Evolutionary conservation across 768 basidiomycete genomes (phyloP), one percentile per base, ranked within the genome.

Genomic region (Xerocomus brunneocitrinus): DNA sequence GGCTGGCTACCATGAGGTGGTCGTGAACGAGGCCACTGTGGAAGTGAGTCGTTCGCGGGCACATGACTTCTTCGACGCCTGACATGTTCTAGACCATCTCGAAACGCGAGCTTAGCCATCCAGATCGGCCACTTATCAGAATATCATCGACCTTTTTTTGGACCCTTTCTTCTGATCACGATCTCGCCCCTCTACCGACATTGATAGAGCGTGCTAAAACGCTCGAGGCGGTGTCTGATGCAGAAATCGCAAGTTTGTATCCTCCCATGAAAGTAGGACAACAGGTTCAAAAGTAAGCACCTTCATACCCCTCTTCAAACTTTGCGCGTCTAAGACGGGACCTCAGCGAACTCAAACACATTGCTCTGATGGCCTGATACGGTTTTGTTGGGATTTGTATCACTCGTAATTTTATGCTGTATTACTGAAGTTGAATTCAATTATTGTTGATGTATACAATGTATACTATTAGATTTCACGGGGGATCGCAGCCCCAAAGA

Each of bases 131-230:
- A 12, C 74, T 88, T 34, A 91, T 95, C 59, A 86, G 95, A n/a
- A 94, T 98, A 58, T 95, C 93, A 3, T 95, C 91, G 2, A 98
- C 94, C 0, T 94, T 95, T 70, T 97, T 97, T 76, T 95, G 89
- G 89, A 92, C 94, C 64, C 78, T 97, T 12, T 90, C 84, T 0
- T 92, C 93, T 2, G 90, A 94, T 67, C 83, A 81, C 53, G 84
- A 89, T 48, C 77, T 94, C n/a, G 73, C 69, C 8, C 83, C 89
- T 2, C 79, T 92, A 3, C 78, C 81, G 8, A 58, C 67, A 0
- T 73, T 95, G 22, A 60, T 67, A 9, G 70, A 73, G 6, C 78
- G 77, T 31, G 82, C 84, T 2, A 71, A 73, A 45, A 70, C 75
- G 9, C 44, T 73, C 24, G 70, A 74, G 67, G 74, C 46, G n/a